phyloP scores from a whole-genome alignment of 192 early-diverging fungal species.

The Thamnidium elegans region DNA sequence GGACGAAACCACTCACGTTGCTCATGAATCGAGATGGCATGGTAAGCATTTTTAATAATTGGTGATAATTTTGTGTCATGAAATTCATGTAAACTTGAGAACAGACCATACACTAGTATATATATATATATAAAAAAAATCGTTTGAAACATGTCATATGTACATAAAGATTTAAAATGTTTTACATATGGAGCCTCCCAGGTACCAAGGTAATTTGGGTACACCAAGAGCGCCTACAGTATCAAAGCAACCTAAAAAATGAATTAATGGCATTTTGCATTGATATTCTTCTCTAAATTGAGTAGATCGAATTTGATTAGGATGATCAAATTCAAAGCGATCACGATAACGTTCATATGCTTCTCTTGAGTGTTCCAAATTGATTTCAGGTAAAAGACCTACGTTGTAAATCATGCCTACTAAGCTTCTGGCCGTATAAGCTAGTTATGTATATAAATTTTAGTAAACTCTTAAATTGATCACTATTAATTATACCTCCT shows the following conservation, averaged over 20 bases:
- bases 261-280: slow-evolving; percentile 5
- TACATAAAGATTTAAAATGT: neutral
- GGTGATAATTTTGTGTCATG: slow-evolving; percentile 24
- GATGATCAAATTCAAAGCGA: neutral
- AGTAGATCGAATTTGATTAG: neutral
- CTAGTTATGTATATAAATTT: slow-evolving; percentile 4
- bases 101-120: slow-evolving; percentile 14
- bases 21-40: slow-evolving; percentile 26
- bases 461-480: neutral
- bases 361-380: neutral
- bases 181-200: slow-evolving; percentile 23
- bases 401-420: slow-evolving; percentile 28
- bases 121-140: neutral
- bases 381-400: slow-evolving; percentile 15
- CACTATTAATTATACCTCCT: slow-evolving; percentile 18
- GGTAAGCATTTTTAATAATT: slow-evolving; percentile 16
- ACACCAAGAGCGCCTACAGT: slow-evolving; percentile 22
- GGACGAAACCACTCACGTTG: slow-evolving; percentile 26
- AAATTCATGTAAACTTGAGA: slow-evolving; percentile 9
- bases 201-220: slow-evolving; percentile 18
- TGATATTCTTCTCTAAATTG: slow-evolving; percentile 6
- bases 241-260: slow-evolving; percentile 28
- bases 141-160: neutral
- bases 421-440: slow-evolving; percentile 24
- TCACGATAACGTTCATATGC: slow-evolving; percentile 20